These are phyloP conservation scores for Aspergillus fijiensis DNA, from an alignment of 2,329 filamentous ascomycete species.

Conservation along the genomic window DNA sequence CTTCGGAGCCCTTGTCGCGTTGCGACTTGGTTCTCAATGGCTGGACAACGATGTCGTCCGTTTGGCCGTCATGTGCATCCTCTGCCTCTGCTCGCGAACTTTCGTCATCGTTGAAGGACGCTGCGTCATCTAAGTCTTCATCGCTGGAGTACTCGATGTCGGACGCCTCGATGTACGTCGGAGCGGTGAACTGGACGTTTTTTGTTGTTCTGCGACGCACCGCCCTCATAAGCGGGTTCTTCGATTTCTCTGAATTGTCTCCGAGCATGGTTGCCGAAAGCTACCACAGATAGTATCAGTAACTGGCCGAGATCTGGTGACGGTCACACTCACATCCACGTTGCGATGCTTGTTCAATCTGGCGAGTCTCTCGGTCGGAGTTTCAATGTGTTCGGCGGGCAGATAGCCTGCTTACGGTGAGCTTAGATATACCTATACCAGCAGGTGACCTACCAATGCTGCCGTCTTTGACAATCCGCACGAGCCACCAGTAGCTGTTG, in stretches of 20 bases:
- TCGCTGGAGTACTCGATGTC: conserved; percentile 82
- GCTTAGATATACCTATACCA: conserved; percentile 22
- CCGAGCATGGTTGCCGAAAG: conserved; percentile 70
- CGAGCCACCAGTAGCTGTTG: conserved; percentile 99
- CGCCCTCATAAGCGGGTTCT: conserved; percentile 77
- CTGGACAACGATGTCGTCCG: conserved; percentile 45
- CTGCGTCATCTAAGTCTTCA: conserved; percentile 62
- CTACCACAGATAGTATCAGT: conserved; percentile 39
- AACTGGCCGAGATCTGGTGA: background rate
- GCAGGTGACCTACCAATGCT: conserved; percentile 68
- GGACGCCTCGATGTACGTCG: conserved; percentile 84
- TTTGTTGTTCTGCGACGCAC: conserved; percentile 81
- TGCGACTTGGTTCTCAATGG: conserved; percentile 46
- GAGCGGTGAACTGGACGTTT: conserved; percentile 79
- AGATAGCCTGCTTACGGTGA: conserved; percentile 69
- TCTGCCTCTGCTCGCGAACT: conserved; percentile 42
- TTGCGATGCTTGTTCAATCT: conserved; percentile 97
- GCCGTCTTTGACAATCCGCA: conserved; percentile 93
- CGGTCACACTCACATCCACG: conserved; percentile 71
- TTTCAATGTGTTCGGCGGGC: conserved; percentile 97
- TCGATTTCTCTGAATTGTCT: conserved; percentile 74
- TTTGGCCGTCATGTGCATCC: conserved; percentile 29
- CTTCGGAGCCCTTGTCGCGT: conserved; percentile 33
- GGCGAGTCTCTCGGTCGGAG: conserved; percentile 88
- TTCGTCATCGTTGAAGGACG: conserved; percentile 49